These are phyloP conservation scores for Austropuccinia psidii DNA, from an alignment of 1,284 basidiomycete species.

Conservation along the genomic window DNA sequence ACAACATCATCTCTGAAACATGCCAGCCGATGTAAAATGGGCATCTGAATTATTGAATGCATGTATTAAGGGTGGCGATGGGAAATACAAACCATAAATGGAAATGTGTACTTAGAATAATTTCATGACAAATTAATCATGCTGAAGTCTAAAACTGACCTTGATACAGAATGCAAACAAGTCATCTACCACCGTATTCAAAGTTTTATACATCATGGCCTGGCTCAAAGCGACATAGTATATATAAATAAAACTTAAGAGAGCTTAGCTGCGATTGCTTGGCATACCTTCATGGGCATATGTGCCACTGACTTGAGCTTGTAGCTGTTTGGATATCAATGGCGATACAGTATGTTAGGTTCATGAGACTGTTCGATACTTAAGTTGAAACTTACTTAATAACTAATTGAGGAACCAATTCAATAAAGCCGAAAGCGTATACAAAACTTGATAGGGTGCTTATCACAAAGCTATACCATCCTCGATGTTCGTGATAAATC, in stretches of 20 bases:
- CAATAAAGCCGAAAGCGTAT: slow-evolving; percentile 88
- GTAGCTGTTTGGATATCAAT: slow-evolving; percentile 36
- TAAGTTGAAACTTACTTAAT: slow-evolving; percentile 40
- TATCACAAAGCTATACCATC: slow-evolving; percentile 93
- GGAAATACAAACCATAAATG: neutral
- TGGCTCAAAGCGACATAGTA: neutral
- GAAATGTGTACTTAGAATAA: neutral
- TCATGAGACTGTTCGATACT: slow-evolving; percentile 15
- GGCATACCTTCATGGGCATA: slow-evolving; percentile 70
- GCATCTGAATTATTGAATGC: slow-evolving; percentile 84
- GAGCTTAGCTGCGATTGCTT: neutral
- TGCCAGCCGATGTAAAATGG: slow-evolving; percentile 76
- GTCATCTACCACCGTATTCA: slow-evolving; percentile 65
- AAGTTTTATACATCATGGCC: slow-evolving; percentile 88
- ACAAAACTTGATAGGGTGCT: slow-evolving; percentile 72
- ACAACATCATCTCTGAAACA: slow-evolving; percentile 67
- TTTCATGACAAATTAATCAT: slow-evolving; percentile 14
- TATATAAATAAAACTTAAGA: neutral
- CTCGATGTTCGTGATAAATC: slow-evolving; percentile 59
- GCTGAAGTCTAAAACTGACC: neutral
- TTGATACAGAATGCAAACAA: slow-evolving; percentile 63
- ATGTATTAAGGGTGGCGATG: slow-evolving; percentile 48
- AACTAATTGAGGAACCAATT: slow-evolving; percentile 81
- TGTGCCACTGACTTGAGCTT: slow-evolving; percentile 67
- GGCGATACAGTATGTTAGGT: slow-evolving; percentile 39